Percentiles rank a stretch among this genome's conserved stretches.
Conservation (phyloP, 2,329 filamentous ascomycete genomes). For the Tricladium varicosporioides region DNA sequence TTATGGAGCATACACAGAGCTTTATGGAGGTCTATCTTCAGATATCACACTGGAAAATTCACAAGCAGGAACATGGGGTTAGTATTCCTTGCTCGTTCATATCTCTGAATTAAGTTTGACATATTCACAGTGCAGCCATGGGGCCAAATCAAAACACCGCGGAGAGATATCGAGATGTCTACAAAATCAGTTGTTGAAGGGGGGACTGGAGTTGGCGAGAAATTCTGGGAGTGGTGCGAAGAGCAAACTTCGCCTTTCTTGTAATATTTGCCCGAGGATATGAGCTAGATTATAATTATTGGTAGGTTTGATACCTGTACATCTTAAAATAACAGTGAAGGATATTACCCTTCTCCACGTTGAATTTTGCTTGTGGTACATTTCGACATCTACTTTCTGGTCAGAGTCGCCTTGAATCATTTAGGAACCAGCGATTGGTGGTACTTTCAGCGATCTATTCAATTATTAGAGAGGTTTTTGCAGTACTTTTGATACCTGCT, state of each 20-base stretch:
- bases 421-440: too few species aligned
- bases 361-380: too few species aligned
- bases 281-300: too few species aligned
- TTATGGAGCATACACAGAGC: constrained; percentile 32
- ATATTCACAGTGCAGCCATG: constrained; percentile 43
- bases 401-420: too few species aligned
- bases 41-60: constrained; percentile 28
- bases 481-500: too few species aligned
- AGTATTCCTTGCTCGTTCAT: not conserved
- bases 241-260: constrained; percentile 25
- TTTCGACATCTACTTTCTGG: too few species aligned
- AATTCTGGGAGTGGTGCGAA: constrained; percentile 47
- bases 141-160: constrained; percentile 39
- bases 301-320: too few species aligned
- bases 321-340: too few species aligned
- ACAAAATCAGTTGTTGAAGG: constrained; percentile 36
- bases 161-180: constrained; percentile 34
- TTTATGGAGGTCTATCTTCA: constrained; percentile 29
- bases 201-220: constrained; percentile 37
- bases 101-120: not conserved
- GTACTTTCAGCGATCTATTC: too few species aligned
- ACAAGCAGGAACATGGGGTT: constrained; percentile 26
- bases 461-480: too few species aligned
- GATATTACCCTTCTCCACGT: too few species aligned
- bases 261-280: too few species aligned